A percentile compares a stretch with the other conserved stretches of the same genome.
These are phyloP conservation scores for Litsea cubeba DNA, from an alignment of 164 flowering plant genomes.

Conservation along the genomic window DNA sequence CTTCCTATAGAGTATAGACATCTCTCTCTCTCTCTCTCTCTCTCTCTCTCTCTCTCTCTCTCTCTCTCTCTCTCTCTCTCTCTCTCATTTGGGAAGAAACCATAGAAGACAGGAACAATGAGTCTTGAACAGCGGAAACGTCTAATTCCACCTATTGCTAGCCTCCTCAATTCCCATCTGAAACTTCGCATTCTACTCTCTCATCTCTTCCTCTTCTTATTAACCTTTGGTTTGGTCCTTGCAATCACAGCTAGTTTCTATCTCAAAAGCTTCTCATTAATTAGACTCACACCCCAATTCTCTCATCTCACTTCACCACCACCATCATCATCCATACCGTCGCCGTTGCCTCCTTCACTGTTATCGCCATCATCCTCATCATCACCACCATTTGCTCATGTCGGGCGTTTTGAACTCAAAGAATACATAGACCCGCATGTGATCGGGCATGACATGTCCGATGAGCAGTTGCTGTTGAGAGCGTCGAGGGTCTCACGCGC, in stretches of 20 bases:
- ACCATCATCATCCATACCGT: background rate
- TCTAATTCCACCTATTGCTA: background rate
- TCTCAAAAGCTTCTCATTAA: background rate
- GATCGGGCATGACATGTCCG: constrained; percentile 8
- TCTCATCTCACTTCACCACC: constrained; percentile 3
- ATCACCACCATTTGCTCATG: background rate
- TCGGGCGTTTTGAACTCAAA: background rate
- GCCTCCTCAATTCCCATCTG: background rate
- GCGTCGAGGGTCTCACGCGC: constrained; percentile 11
- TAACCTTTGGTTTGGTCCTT: constrained; percentile 9
- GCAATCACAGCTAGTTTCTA: constrained; percentile 2
- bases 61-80: background rate
- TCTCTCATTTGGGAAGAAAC: background rate
- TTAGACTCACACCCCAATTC: constrained; percentile 16
- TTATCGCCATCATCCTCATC: background rate
- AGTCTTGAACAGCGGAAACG: background rate
- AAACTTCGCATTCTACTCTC: constrained; percentile 2
- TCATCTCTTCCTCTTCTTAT: constrained; percentile 1
- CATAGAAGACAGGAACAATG: background rate
- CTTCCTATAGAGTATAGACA: too few relatives aligned
- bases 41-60: background rate
- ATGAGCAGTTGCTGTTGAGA: constrained; percentile 11
- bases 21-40: background rate
- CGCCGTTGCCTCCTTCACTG: background rate
- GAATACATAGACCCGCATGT: constrained; percentile 17